Evolutionary conservation across 768 basidiomycete species (phyloP), one percentile per base, ranked within the genome.

Genomic region (Suillus spraguei): DNA sequence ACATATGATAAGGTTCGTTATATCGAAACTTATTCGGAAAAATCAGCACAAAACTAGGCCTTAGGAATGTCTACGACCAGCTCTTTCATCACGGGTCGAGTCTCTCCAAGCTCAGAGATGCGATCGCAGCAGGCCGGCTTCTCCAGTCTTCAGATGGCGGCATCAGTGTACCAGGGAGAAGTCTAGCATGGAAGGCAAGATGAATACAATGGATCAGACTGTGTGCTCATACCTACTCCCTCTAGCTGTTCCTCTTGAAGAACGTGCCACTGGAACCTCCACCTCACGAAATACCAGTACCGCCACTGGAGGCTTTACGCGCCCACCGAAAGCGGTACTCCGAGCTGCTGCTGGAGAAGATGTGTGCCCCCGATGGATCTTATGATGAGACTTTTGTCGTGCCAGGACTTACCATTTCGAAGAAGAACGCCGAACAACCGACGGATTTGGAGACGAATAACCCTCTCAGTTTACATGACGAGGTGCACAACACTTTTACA

Each of bases 321-420:
- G 66, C 66, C 6, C 81, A 82, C 38, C 85, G 93, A 47, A 79
- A 79, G 64, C 75, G 79, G 56, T 97, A 89, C 74, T 78, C 81
- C 9, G 72, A 78, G 17, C 74, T 89, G 52, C 74, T 94, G 35
- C 76, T 85, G 59, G 83, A 91, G 67, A 87, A 89, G 70, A 87
- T 94, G 80, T 86, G 83, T 55, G 90, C 94, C 0, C 95, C 95
- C 16, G 95, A 97, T 74, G 94, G 92, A 7, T 88, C 87, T 60
- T 93, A 91, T 72, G 87, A 90, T 65, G 85, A 88, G 42, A 87
- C 87, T 11, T 82, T 89, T 65, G 72, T 79, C 36, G 71, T 87
- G 3, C 88, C 88, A 41, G 87, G 85, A 32, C 79, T 79, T 22
- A 71, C 75, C 42, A 71, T 71, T 55, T 77, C 78, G 28, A 75